phyloP scores from a whole-genome alignment of 495 filamentous ascomycete species.

The Penicillium antarcticum region DNA sequence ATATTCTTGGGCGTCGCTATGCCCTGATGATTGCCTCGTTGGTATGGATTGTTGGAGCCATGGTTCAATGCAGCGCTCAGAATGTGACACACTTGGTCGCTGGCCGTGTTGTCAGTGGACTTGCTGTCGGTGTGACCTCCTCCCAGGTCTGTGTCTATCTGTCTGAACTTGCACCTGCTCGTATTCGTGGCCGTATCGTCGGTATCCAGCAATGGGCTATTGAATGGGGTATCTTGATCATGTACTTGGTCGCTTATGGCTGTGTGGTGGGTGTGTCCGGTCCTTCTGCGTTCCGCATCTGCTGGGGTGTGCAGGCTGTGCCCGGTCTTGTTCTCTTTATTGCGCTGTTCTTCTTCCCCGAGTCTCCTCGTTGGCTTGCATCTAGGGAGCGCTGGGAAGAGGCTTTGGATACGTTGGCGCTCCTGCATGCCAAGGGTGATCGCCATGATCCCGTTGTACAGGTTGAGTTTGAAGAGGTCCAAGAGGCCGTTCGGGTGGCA shows the following conservation, averaged over 20 bases:
- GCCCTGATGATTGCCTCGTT: constrained; percentile 63
- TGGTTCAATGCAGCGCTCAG: constrained; percentile 61
- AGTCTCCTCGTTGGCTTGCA: constrained; percentile 71
- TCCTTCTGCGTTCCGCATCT: constrained; percentile 63
- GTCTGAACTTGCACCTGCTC: constrained; percentile 66
- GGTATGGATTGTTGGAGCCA: constrained; percentile 68
- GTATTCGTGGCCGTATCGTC: constrained; percentile 65
- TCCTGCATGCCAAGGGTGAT: constrained; percentile 65
- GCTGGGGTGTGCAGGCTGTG: constrained; percentile 71
- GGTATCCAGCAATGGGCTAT: constrained; percentile 76
- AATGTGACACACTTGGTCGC: constrained; percentile 62
- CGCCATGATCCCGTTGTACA: constrained; percentile 64
- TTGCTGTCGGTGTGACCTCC: constrained; percentile 71
- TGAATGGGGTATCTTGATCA: constrained; percentile 65
- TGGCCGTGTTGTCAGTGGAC: constrained; percentile 68
- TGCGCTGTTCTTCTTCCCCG: constrained; percentile 66
- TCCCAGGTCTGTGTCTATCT: constrained; percentile 82
- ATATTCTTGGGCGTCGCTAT: constrained; percentile 62
- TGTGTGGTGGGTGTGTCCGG: constrained; percentile 53
- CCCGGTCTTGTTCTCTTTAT: constrained; percentile 61
- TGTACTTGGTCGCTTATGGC: constrained; percentile 59
- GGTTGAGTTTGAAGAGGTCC: constrained; percentile 72
- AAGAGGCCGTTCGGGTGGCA: constrained; percentile 51
- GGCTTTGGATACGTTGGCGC: constrained; percentile 61
- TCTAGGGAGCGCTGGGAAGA: constrained; percentile 66